These are phyloP conservation scores for Orobanche coerulescens DNA, from an alignment of 257 asterid species.

Conservation along the genomic window DNA sequence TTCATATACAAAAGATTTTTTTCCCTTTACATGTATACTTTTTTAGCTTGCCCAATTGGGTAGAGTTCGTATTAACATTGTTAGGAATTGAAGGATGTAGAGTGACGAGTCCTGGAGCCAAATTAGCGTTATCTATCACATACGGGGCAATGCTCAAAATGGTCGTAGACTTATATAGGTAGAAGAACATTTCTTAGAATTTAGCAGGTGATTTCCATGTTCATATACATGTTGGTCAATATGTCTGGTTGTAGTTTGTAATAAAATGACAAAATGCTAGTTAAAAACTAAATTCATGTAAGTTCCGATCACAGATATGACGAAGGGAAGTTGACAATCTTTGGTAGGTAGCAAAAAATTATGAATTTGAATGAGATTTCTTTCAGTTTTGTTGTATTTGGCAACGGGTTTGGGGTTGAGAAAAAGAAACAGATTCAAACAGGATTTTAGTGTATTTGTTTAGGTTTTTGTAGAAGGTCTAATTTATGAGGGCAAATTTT, in stretches of 20 bases:
- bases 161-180: background rate
- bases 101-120: background rate
- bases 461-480: background rate
- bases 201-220: background rate
- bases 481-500: background rate
- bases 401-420: background rate
- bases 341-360: background rate
- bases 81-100: background rate
- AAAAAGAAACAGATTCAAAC: background rate
- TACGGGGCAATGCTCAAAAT: background rate
- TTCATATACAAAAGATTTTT: background rate
- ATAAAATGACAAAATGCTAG: background rate
- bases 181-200: background rate
- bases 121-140: background rate
- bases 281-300: background rate
- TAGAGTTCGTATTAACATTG: background rate
- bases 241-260: slow-evolving; percentile 7
- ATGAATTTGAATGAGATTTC: background rate
- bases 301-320: background rate
- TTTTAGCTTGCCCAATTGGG: background rate
- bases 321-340: background rate
- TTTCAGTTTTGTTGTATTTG: background rate
- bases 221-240: background rate
- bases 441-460: background rate
- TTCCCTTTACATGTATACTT: background rate